Base-by-base conservation (phyloP, 352 stramenopile genomes). In the Globisporangium orthogonon region DNA sequence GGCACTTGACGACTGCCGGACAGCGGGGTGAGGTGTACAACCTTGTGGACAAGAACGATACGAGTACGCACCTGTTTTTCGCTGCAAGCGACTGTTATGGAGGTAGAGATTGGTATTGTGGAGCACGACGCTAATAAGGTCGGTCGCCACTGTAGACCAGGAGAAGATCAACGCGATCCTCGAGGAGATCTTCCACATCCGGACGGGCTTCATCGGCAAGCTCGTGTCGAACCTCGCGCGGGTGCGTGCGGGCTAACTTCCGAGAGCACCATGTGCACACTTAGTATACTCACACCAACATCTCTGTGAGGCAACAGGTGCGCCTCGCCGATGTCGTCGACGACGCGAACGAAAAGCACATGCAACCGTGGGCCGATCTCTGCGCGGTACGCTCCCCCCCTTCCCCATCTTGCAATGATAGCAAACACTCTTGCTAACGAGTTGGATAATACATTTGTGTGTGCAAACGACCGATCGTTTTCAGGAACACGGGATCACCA, bases 321-420 rank as follows among this genome's bases (percentile, higher is more conserved):
- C 79, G 80, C 7, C 71, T 95, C 7, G 69, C 76, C 40, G 82
- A 92, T 50, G 82, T 93, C 48, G 85, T 92, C n/a, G 73, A 95
- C 61, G 82, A 93, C 60, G 83, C 83, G n/a, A 95, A 95, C 54
- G 85, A 95, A 52, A 95, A 95, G 72, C 85, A 95, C 65, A 90
- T 95, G 81, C 77, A 88, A 61, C 85, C 85, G 1, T 95, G 85
- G 85, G 86, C 83, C 15, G 83, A 95, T 62, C 70, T 95, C 28
- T 95, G 85, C 54, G 55, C 72, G 61, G 84, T 86, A 69, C 53
- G 50, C 33, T 54, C 35, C 7, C 33, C 7, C 7, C 7, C 35
- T 29, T 29, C 18, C n/a, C 13, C 29, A 2, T 49, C 49, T 13
- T 18, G n/a, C 28, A 4, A 13, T 15, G 46, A 17, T 18, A 33